Evolutionary conservation across 2,329 filamentous ascomycete species (phyloP).

Genomic region (Sporothrix variecibatus): DNA sequence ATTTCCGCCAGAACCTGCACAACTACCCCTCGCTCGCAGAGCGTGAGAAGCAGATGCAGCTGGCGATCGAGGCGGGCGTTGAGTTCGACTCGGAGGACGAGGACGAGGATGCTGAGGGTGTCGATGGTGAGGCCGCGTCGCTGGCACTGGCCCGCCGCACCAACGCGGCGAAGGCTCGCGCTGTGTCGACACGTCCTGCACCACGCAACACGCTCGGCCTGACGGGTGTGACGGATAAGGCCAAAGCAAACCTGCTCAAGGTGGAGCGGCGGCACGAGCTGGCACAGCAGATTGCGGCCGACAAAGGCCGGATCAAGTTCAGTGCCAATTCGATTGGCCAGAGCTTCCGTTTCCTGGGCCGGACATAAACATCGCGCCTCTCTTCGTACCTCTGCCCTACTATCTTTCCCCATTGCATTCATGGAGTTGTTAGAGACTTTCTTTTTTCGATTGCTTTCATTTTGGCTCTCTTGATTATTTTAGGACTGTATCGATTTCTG

Average conservation of each 20-base stretch:
- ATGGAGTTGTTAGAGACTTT: neutral
- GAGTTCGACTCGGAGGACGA: constrained; percentile 22
- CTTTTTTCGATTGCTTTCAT: neutral
- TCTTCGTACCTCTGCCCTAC: neutral
- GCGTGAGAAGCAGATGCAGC: constrained; percentile 31
- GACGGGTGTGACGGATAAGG: constrained; percentile 27
- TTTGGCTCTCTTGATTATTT: neutral
- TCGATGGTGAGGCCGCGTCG: neutral
- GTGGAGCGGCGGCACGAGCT: constrained; percentile 26
- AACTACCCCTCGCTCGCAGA: constrained; percentile 80
- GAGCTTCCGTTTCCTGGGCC: constrained; percentile 30
- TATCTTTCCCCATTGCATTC: neutral
- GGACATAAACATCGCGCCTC: neutral
- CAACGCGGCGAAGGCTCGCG: neutral
- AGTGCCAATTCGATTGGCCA: constrained; percentile 30
- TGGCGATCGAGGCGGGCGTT: constrained; percentile 30
- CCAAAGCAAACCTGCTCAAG: constrained; percentile 23
- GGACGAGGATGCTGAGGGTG: neutral
- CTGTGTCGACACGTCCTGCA: constrained; percentile 24
- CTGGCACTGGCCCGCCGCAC: neutral
- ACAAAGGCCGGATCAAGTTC: constrained; percentile 27
- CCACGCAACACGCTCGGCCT: constrained; percentile 28
- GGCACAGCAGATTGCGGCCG: constrained; percentile 18
- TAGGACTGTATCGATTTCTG: neutral
- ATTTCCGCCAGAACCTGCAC: constrained; percentile 90